These are phyloP conservation scores for Cercospora sojina DNA, from an alignment of 2,329 filamentous ascomycete species.

Conservation along the genomic window DNA sequence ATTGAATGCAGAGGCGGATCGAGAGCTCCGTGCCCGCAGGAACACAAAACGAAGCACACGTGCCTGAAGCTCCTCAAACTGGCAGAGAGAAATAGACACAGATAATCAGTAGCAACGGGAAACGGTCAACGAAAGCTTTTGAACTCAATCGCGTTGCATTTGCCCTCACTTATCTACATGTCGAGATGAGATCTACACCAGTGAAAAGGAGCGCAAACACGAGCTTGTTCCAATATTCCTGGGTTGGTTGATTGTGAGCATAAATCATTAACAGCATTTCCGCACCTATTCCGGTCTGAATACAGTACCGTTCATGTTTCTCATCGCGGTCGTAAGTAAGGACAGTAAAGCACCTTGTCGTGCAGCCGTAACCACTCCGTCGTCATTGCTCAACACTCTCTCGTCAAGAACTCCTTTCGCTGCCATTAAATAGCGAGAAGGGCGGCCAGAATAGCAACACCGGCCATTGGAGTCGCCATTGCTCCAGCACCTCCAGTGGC, in stretches of 20 bases:
- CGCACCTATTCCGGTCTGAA: neutral
- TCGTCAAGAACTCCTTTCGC: neutral
- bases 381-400: neutral
- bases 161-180: neutral
- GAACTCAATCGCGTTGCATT: neutral
- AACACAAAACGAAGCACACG: neutral
- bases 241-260: neutral
- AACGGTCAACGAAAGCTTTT: neutral
- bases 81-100: neutral
- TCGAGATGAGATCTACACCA: neutral
- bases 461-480: constrained; percentile 7
- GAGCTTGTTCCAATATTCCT: neutral
- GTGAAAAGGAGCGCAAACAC: neutral
- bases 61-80: too few species aligned
- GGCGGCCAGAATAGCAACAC: constrained; percentile 1
- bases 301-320: neutral
- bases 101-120: neutral
- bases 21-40: neutral
- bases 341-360: neutral
- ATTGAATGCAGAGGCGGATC: neutral
- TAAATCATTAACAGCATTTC: neutral
- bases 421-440: neutral
- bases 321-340: neutral
- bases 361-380: neutral
- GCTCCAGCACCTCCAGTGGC: neutral